Percentiles rank a stretch among this genome's conserved stretches.
Evolutionary conservation across 495 filamentous ascomycete genomes (phyloP).

Genomic region (Daldinia grandis): DNA sequence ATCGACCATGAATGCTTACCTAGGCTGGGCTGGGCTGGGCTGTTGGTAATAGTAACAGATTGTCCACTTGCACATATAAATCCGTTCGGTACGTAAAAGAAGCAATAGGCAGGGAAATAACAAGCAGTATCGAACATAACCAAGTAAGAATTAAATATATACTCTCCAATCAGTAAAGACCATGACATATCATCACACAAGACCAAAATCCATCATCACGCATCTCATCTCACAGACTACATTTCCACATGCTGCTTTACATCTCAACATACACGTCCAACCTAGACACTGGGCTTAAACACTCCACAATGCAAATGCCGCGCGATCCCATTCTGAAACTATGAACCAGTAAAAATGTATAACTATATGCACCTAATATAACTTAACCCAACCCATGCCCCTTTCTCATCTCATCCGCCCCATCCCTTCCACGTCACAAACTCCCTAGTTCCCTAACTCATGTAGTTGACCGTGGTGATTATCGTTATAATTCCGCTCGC

Average conservation of each 20-base stretch:
- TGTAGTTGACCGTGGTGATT: slow-evolving; percentile 47
- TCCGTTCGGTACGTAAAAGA: too few species aligned
- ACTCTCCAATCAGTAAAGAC: too few species aligned
- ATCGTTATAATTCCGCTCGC: slow-evolving; percentile 37
- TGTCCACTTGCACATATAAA: too few species aligned
- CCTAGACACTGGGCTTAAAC: neutral
- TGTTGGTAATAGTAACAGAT: too few species aligned
- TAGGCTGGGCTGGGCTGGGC: too few species aligned
- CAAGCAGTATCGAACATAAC: too few species aligned
- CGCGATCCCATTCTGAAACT: neutral
- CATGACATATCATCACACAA: too few species aligned
- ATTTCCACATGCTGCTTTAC: neutral
- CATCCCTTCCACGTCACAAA: neutral
- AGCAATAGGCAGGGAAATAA: too few species aligned
- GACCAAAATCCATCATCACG: too few species aligned
- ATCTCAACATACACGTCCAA: neutral
- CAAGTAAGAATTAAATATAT: too few species aligned
- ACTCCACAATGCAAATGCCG: neutral
- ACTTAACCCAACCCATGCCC: neutral
- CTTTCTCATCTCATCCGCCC: neutral
- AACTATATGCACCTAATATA: neutral
- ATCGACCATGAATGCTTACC: too few species aligned
- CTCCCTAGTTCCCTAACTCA: slow-evolving; percentile 32
- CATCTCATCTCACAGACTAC: neutral
- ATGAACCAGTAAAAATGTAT: neutral